These are phyloP conservation scores for Pholiota molesta DNA, from an alignment of 768 basidiomycete genomes.

Conservation along the genomic window DNA sequence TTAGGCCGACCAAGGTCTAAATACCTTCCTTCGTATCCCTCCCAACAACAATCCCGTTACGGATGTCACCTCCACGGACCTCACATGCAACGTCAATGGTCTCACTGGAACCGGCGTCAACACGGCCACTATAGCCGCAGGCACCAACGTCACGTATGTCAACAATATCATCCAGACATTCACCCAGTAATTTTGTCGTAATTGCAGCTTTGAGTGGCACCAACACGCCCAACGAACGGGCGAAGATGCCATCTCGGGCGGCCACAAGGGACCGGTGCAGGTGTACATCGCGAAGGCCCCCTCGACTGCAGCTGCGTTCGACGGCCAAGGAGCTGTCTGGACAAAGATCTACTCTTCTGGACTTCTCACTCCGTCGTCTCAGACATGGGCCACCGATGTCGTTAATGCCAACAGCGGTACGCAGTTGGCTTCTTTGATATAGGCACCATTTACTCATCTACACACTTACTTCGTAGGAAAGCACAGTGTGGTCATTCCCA, in stretches of 20 bases:
- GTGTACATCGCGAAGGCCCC: conserved; percentile 57
- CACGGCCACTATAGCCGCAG: conserved; percentile 46
- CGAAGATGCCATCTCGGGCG: conserved; percentile 52
- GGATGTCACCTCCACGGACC: conserved; percentile 53
- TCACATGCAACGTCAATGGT: conserved; percentile 57
- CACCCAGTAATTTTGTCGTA: background rate
- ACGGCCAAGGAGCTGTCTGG: conserved; percentile 55
- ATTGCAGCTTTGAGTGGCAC: conserved; percentile 53
- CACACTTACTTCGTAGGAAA: conserved; percentile 31
- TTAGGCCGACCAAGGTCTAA: conserved; percentile 48
- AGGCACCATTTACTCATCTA: too few species aligned
- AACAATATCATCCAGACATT: background rate
- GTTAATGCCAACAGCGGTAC: conserved; percentile 47
- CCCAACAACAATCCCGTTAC: conserved; percentile 60
- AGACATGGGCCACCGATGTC: conserved; percentile 52
- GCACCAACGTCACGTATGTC: conserved; percentile 43
- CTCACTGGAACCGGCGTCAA: conserved; percentile 40
- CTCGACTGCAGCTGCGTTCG: conserved; percentile 43
- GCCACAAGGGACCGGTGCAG: conserved; percentile 54
- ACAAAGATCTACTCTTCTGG: conserved; percentile 57
- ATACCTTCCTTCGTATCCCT: conserved; percentile 47
- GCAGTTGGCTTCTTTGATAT: background rate
- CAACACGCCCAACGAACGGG: conserved; percentile 56
- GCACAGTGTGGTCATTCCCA: conserved; percentile 46
- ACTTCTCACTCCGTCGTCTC: conserved; percentile 39